These are phyloP conservation scores for Claviceps sp. DNA, from an alignment of 2,329 filamentous ascomycete genomes.

Conservation along the genomic window DNA sequence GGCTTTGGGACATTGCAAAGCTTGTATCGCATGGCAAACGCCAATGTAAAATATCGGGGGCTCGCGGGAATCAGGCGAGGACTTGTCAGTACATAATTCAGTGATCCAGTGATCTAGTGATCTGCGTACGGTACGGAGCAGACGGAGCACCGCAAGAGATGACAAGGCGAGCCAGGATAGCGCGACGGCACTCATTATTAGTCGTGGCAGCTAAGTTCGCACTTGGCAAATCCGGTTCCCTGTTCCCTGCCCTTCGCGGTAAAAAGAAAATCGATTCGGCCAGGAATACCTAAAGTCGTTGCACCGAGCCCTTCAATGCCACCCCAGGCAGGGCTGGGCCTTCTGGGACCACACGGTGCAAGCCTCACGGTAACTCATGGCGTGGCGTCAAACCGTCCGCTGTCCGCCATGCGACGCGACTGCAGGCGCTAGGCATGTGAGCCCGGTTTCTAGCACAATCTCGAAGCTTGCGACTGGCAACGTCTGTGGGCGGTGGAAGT, in stretches of 20 bases:
- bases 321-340: slow-evolving; percentile 8
- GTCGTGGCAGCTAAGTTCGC: no score
- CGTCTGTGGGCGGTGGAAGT: neutral
- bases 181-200: neutral
- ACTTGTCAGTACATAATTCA: neutral
- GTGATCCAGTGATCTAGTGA: no score
- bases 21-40: neutral
- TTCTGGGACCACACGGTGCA: slow-evolving; percentile 2
- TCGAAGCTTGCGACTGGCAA: slow-evolving; percentile 3
- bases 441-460: slow-evolving; percentile 1
- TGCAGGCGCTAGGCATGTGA: neutral
- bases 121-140: no score
- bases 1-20: neutral
- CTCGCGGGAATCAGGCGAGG: neutral
- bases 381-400: slow-evolving; percentile 2
- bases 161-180: slow-evolving; percentile 1
- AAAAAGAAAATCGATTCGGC: neutral
- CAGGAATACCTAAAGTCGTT: slow-evolving; percentile 3
- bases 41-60: neutral
- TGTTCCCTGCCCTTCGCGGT: slow-evolving; percentile 1
- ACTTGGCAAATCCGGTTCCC: neutral
- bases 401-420: neutral
- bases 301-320: slow-evolving; percentile 7
- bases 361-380: slow-evolving; percentile 2
- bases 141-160: neutral